These are phyloP conservation scores for Marsdenia floribunda DNA, from an alignment of 257 asterid genomes.

Conservation along the genomic window DNA sequence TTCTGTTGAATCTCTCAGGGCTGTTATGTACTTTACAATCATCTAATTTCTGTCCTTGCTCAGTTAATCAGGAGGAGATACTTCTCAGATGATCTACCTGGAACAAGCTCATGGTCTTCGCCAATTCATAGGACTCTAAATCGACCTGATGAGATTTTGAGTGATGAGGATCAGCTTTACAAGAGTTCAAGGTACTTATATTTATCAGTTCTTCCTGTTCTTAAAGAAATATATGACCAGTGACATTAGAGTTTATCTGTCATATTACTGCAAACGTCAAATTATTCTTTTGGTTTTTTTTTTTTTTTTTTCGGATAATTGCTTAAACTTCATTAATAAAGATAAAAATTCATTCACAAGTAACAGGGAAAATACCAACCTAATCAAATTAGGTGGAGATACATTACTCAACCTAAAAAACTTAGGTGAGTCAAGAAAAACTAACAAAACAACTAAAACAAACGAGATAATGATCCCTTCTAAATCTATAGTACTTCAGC, in stretches of 20 bases:
- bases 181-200: conserved; percentile 39
- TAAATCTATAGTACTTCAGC: no score
- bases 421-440: no score
- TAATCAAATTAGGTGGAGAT: no score
- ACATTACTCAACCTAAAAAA: no score
- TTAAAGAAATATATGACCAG: background rate
- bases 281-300: background rate
- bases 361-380: no score
- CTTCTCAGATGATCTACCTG: conserved; percentile 89
- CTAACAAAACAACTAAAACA: no score
- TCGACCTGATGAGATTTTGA: conserved; percentile 61
- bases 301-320: no score
- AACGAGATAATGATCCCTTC: no score
- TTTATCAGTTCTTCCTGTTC: background rate
- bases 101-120: conserved; percentile 62
- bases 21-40: conserved; percentile 5
- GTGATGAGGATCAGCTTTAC: conserved; percentile 66
- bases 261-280: background rate
- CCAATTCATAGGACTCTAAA: conserved; percentile 38
- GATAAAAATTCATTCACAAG: no score
- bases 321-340: no score
- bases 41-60: conserved; percentile 24
- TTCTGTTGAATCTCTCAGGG: conserved; percentile 7
- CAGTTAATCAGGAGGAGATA: conserved; percentile 97
- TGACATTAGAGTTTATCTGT: background rate